Conservation (phyloP, 2,329 filamentous ascomycete genomes). For the Scortechinia acanthostroma region DNA sequence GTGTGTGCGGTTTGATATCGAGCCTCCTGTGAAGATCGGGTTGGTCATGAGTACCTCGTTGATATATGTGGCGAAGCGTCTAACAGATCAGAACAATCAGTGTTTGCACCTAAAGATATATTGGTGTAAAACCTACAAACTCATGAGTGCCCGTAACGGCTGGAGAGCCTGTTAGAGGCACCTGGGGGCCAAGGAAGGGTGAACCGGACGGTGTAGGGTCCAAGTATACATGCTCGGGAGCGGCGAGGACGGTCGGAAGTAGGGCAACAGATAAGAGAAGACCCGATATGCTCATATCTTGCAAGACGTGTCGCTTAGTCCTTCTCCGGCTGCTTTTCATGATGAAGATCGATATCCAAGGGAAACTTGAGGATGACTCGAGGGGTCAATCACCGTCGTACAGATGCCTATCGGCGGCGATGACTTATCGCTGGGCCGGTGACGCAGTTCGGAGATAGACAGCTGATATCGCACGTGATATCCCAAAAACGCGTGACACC, state of each 20-base stretch:
- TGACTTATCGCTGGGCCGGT: background rate
- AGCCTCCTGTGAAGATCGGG: slow-evolving; percentile 71
- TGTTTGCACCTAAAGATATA: background rate
- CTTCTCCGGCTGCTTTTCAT: background rate
- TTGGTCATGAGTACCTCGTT: slow-evolving; percentile 77
- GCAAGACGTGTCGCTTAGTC: background rate
- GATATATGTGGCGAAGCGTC: slow-evolving; percentile 76
- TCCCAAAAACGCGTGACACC: background rate
- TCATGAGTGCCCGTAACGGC: background rate
- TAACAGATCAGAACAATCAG: background rate
- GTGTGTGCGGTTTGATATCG: slow-evolving; percentile 55
- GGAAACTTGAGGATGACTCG: background rate
- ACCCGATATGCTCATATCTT: background rate
- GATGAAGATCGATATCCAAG: background rate
- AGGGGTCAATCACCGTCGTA: too few species aligned
- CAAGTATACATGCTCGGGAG: background rate
- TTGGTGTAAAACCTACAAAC: background rate
- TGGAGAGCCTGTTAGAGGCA: background rate
- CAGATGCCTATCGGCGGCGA: background rate
- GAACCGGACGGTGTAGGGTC: background rate
- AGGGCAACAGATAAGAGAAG: background rate
- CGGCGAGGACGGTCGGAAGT: background rate
- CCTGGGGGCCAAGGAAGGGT: background rate
- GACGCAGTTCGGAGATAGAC: background rate
- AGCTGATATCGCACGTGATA: background rate